phyloP scores from a whole-genome alignment of 345 rosid genomes.

The Acer saccharum region DNA sequence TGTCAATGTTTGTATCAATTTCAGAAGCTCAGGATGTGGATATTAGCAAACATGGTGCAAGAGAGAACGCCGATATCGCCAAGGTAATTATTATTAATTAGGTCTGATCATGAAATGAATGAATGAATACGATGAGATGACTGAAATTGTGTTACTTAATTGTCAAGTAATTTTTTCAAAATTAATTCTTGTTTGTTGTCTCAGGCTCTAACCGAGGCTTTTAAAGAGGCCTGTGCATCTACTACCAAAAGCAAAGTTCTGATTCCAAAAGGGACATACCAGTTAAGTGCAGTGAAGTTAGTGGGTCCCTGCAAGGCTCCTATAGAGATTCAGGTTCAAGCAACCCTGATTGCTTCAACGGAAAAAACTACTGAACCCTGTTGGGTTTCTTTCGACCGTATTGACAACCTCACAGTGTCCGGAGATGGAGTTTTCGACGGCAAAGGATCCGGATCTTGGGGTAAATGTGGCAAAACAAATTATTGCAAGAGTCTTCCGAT shows the following conservation, averaged over 20 bases:
- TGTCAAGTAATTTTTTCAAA: no score
- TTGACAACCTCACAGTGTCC: conserved; percentile 38
- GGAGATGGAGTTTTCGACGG: conserved; percentile 73
- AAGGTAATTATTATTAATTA: conserved; percentile 8
- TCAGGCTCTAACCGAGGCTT: conserved; percentile 38
- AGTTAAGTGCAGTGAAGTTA: conserved; percentile 26
- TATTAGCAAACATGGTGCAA: conserved; percentile 28
- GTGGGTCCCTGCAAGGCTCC: conserved; percentile 57
- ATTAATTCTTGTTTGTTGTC: no score
- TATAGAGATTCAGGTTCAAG: conserved; percentile 34
- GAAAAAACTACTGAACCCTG: conserved; percentile 31
- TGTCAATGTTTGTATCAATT: background rate
- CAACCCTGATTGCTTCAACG: conserved; percentile 43
- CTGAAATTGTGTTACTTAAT: no score
- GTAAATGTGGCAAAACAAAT: conserved; percentile 22
- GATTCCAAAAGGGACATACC: conserved; percentile 48
- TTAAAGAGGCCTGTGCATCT: conserved; percentile 52
- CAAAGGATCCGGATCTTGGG: conserved; percentile 49
- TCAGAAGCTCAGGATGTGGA: conserved; percentile 15
- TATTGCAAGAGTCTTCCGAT: conserved; percentile 41
- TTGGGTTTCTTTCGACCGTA: conserved; percentile 48
- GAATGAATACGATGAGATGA: background rate
- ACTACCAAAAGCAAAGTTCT: conserved; percentile 30
- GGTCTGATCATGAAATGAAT: background rate
- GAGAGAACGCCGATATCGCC: conserved; percentile 14